These are phyloP conservation scores for Eutrema salsugineum DNA, from an alignment of 441 rosid genomes.

Conservation along the genomic window DNA sequence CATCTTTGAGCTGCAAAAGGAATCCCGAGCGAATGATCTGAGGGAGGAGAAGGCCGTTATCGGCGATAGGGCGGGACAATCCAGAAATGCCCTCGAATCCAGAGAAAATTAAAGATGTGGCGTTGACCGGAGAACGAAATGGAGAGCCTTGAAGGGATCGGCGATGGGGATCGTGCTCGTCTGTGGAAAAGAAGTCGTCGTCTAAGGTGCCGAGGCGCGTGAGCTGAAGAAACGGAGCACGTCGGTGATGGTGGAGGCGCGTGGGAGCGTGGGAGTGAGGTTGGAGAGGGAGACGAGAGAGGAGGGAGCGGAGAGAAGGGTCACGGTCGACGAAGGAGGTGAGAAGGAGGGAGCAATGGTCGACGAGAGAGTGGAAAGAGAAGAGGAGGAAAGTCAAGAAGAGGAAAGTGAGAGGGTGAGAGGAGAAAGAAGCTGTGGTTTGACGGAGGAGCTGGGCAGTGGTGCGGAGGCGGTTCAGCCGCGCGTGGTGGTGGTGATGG, in stretches of 20 bases:
- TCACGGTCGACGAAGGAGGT: slow-evolving; percentile 79
- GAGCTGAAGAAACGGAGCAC: slow-evolving; percentile 79
- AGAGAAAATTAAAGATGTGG: slow-evolving; percentile 48
- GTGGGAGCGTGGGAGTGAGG: slow-evolving; percentile 23
- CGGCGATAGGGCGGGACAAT: slow-evolving; percentile 48
- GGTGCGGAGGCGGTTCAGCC: slow-evolving; percentile 56
- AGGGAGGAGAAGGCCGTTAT: slow-evolving; percentile 56
- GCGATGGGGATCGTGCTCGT: slow-evolving; percentile 50
- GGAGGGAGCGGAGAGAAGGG: slow-evolving; percentile 77
- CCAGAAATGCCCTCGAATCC: slow-evolving; percentile 53
- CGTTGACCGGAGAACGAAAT: slow-evolving; percentile 46
- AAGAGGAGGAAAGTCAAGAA: slow-evolving; percentile 70
- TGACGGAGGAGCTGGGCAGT: slow-evolving; percentile 56
- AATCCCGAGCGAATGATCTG: slow-evolving; percentile 60
- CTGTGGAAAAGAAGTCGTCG: slow-evolving; percentile 81
- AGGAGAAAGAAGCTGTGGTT: slow-evolving; percentile 44
- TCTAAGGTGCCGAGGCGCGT: slow-evolving; percentile 82
- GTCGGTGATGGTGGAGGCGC: slow-evolving; percentile 42
- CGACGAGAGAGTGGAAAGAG: slow-evolving; percentile 78
- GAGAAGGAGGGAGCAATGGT: slow-evolving; percentile 58
- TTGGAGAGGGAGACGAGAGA: slow-evolving; percentile 74
- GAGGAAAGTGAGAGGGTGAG: slow-evolving; percentile 55
- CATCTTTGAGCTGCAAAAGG: slow-evolving; percentile 35
- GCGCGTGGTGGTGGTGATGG: slow-evolving; percentile 57
- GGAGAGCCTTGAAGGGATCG: slow-evolving; percentile 39